phyloP scores from a whole-genome alignment of 805 yeast species.

The Candida tibetensis region DNA sequence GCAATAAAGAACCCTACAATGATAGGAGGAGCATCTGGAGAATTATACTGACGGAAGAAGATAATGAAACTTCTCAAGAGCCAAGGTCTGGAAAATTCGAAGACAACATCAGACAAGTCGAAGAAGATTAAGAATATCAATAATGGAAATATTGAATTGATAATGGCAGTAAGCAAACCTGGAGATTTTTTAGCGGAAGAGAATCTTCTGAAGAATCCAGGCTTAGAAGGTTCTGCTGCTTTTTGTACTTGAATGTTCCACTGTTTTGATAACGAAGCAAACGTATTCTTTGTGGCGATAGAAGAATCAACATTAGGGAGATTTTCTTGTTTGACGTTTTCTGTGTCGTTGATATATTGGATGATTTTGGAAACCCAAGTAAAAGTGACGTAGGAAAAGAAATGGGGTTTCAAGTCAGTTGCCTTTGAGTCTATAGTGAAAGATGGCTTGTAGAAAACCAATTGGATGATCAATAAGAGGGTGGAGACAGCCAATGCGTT shows the following conservation, averaged over 20 bases:
- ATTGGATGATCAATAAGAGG: slow-evolving; percentile 16
- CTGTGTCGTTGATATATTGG: slow-evolving; percentile 19
- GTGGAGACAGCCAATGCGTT: slow-evolving; percentile 11
- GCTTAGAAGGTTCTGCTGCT: slow-evolving; percentile 8
- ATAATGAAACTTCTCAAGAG: slow-evolving; percentile 27
- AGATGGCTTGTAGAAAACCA: slow-evolving; percentile 18
- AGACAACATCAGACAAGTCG: slow-evolving; percentile 22
- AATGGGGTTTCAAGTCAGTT: slow-evolving; percentile 15
- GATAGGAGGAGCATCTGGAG: slow-evolving; percentile 18
- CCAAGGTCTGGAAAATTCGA: slow-evolving; percentile 27
- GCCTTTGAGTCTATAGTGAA: slow-evolving; percentile 20
- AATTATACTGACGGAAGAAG: slow-evolving; percentile 19
- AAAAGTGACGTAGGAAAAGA: slow-evolving; percentile 23
- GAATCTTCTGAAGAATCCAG: slow-evolving; percentile 3
- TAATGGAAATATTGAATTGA: slow-evolving; percentile 14
- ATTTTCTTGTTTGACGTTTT: slow-evolving; percentile 19
- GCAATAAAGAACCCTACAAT: slow-evolving; percentile 27
- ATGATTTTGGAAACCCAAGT: slow-evolving; percentile 28
- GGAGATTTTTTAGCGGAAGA: slow-evolving; percentile 18
- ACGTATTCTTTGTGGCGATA: slow-evolving; percentile 15
- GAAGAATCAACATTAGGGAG: slow-evolving; percentile 11
- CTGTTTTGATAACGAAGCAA: slow-evolving; percentile 15
- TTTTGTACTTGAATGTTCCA: slow-evolving; percentile 21
- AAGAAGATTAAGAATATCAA: slow-evolving; percentile 12
- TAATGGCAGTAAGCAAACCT: slow-evolving; percentile 17